phyloP scores from a whole-genome alignment of 495 filamentous ascomycete species.

The Lepraria neglecta region DNA sequence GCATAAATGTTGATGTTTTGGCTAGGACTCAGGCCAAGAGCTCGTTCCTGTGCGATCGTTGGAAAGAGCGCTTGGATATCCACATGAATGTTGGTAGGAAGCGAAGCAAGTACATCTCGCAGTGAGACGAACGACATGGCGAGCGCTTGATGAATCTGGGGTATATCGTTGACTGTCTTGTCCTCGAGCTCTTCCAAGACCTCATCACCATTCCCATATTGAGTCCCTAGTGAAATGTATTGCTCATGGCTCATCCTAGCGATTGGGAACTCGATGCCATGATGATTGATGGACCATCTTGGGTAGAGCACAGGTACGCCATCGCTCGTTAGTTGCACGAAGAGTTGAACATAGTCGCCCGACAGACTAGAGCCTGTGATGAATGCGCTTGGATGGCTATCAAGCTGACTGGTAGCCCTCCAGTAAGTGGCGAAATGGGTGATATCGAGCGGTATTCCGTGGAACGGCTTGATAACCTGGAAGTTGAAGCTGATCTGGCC shows the following conservation, averaged over 20 bases:
- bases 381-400: slow-evolving; percentile 72
- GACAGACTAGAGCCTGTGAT: slow-evolving; percentile 93
- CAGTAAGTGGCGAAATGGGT: slow-evolving; percentile 98
- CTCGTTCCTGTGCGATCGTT: slow-evolving; percentile 60
- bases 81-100: slow-evolving; percentile 73
- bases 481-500: slow-evolving; percentile 89
- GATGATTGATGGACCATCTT: slow-evolving; percentile 67
- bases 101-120: slow-evolving; percentile 60
- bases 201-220: slow-evolving; percentile 39
- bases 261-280: slow-evolving; percentile 75
- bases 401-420: slow-evolving; percentile 92
- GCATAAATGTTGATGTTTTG: slow-evolving; percentile 81
- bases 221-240: slow-evolving; percentile 60
- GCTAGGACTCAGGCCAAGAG: slow-evolving; percentile 59
- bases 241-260: slow-evolving; percentile 67
- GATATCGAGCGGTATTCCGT: slow-evolving; percentile 88
- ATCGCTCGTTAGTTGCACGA: slow-evolving; percentile 84
- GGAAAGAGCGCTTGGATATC: slow-evolving; percentile 86
- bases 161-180: slow-evolving; percentile 49
- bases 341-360: slow-evolving; percentile 86
- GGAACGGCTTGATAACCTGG: slow-evolving; percentile 94
- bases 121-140: slow-evolving; percentile 70
- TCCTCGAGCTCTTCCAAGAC: slow-evolving; percentile 44
- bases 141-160: slow-evolving; percentile 60
- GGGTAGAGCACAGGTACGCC: slow-evolving; percentile 81